These are phyloP conservation scores for Plenodomus tracheiphilus DNA, from an alignment of 2,329 filamentous ascomycete species.

Conservation along the genomic window DNA sequence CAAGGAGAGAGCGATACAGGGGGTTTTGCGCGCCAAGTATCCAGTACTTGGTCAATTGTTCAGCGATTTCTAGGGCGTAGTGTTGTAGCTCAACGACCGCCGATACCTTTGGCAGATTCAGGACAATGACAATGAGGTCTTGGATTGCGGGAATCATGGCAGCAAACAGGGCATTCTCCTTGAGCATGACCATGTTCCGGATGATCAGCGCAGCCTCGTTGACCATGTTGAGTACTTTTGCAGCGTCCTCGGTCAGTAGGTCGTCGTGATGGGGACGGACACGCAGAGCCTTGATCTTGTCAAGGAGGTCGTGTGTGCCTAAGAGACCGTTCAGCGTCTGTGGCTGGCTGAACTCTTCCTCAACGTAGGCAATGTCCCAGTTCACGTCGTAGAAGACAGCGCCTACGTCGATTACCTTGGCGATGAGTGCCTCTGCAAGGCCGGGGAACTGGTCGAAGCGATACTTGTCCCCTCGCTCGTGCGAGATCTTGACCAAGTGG, in stretches of 20 bases:
- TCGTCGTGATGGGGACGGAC: constrained; percentile 64
- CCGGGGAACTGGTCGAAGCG: constrained; percentile 90
- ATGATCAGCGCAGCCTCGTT: constrained; percentile 87
- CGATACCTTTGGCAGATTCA: constrained; percentile 75
- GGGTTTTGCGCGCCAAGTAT: constrained; percentile 72
- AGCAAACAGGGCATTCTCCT: constrained; percentile 84
- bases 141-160: constrained; percentile 74
- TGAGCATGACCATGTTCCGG: constrained; percentile 93
- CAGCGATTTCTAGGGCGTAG: constrained; percentile 86
- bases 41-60: constrained; percentile 85
- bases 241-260: constrained; percentile 71
- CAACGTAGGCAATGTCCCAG: constrained; percentile 75
- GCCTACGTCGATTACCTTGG: constrained; percentile 79
- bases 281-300: constrained; percentile 68
- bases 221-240: constrained; percentile 72
- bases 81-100: constrained; percentile 83
- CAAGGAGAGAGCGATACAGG: constrained; percentile 74
- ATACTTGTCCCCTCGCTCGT: constrained; percentile 92
- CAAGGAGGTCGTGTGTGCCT: constrained; percentile 72
- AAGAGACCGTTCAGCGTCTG: constrained; percentile 66
- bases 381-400: constrained; percentile 78
- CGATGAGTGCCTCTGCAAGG: constrained; percentile 83
- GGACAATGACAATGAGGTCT: constrained; percentile 79
- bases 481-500: constrained; percentile 93
- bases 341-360: constrained; percentile 49